A percentile compares a stretch with the other conserved stretches of the same genome.
phyloP scores from a whole-genome alignment of 345 rosid genomes.

The Laguncularia racemosa region DNA sequence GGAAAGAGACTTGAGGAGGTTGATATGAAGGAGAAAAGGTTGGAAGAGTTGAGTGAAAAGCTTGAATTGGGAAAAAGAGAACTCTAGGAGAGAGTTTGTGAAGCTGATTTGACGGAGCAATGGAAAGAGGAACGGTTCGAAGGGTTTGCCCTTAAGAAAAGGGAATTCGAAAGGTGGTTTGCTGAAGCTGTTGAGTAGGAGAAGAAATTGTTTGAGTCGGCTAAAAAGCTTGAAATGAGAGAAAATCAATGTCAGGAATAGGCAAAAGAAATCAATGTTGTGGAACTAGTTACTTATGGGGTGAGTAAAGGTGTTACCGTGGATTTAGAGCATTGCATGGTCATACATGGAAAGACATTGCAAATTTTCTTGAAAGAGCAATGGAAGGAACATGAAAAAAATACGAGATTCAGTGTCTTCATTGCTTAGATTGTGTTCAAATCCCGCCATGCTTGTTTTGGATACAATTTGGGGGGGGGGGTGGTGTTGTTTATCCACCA shows the following conservation, averaged over 20 bases:
- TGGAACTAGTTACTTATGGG: too few relatives aligned
- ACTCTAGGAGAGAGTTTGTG: constrained; percentile 7
- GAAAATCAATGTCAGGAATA: constrained; percentile 14
- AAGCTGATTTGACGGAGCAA: constrained; percentile 20
- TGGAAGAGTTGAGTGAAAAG: constrained; percentile 8
- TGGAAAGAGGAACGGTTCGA: constrained; percentile 8
- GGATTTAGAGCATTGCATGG: constrained; percentile 1
- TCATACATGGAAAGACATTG: constrained; percentile 32
- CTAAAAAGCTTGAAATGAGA: constrained; percentile 24
- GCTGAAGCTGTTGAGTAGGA: not conserved
- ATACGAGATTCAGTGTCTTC: constrained; percentile 18
- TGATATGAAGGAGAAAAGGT: constrained; percentile 16
- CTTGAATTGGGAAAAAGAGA: constrained; percentile 16
- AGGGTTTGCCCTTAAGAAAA: constrained; percentile 10
- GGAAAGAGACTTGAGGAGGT: too few relatives aligned
- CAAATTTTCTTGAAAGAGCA: constrained; percentile 39
- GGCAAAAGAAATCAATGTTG: constrained; percentile 9
- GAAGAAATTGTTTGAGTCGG: constrained; percentile 12
- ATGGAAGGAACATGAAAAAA: constrained; percentile 19
- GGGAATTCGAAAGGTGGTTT: constrained; percentile 7
- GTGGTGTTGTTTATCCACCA: constrained; percentile 41
- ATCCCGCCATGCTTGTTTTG: constrained; percentile 57
- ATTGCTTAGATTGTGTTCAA: constrained; percentile 21
- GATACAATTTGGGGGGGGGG: too few relatives aligned
- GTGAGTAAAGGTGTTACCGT: not conserved